Evolutionary conservation across 441 rosid species (phyloP).

Genomic region (Flueggea neowawraea): DNA sequence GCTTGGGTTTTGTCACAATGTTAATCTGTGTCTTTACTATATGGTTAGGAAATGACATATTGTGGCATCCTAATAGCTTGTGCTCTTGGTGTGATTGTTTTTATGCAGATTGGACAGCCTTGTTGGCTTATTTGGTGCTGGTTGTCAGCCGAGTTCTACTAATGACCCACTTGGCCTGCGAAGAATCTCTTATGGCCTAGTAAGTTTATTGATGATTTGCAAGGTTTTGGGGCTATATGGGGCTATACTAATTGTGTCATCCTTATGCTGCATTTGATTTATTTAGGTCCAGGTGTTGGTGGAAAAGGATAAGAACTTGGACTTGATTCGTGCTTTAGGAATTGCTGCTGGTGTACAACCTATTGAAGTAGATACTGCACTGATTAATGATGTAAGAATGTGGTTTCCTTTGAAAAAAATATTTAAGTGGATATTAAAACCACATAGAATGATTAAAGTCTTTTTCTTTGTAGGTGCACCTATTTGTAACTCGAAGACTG

Average conservation of each 20-base stretch:
- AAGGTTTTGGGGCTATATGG: constrained; percentile 5
- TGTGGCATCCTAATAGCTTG: not conserved
- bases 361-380: constrained; percentile 47
- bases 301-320: constrained; percentile 66
- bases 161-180: constrained; percentile 95
- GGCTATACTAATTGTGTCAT: constrained; percentile 4
- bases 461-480: constrained; percentile 52
- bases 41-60: not conserved
- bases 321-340: constrained; percentile 56
- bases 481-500: constrained; percentile 85
- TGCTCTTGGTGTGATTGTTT: constrained; percentile 9
- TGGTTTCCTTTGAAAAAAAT: not conserved
- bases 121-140: constrained; percentile 95
- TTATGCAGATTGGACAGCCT: constrained; percentile 87
- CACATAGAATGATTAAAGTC: constrained; percentile 1
- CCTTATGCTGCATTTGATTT: constrained; percentile 17
- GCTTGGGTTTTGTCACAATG: too few species aligned
- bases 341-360: constrained; percentile 88
- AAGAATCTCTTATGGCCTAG: constrained; percentile 94
- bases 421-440: too few species aligned
- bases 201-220: constrained; percentile 39
- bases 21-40: too few species aligned
- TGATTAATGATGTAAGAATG: constrained; percentile 73
- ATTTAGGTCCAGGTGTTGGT: constrained; percentile 88
- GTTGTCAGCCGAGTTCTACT: constrained; percentile 95